Base-by-base conservation (phyloP, 139 green algal species). In the Closterium sp. region DNA sequence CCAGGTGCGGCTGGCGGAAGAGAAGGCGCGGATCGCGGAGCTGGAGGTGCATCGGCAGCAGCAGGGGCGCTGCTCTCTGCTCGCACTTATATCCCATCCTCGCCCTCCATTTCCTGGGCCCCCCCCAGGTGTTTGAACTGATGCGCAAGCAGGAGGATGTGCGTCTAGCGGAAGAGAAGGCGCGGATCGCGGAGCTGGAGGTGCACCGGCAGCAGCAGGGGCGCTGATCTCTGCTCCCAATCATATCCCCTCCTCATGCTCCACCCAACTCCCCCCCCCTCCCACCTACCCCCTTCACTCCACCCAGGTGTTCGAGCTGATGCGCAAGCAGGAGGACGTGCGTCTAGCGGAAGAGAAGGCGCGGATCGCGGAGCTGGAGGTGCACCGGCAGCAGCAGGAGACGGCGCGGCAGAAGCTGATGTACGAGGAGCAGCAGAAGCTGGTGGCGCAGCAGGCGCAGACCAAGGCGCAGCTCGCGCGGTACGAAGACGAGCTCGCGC, bases 141-240 rank as follows among this genome's bases (percentile, higher is more conserved):
- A 95, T 97, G 38, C 96, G 96, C 89, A 94, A 97, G 91, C 98
- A 99, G 94, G 98, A 99, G 94, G 24, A 96, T 6, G 99, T 98
- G 4, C 98, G 98, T 95, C 95, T 97, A 93, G 62, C 95, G 30
- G 98, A 99, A 92, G 86, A 90, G 10, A 97, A 97, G 87, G 88
- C 94, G 22, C 91, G 95, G 84, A 30, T 93, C 88, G 94, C 92
- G n/a, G 91, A 95, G 88, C 92, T 87, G 86, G 88, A 94, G 22
- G 93, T 94, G 38, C 31, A 85, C 22, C 89, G 90, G 21, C 92
- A 92, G 38, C 91, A 96, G 45, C 84, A 91, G 31, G 91, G 95
- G 13, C 32, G 32, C 32, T 38, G 32, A 2, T 89, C 91, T 11
- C 45, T 94, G 79, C 29, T 31, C 91, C 29, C 11, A 13, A 2